Evolutionary conservation across 179 eudicot genomes (phyloP).

Genomic region (Drosera spatulata): DNA sequence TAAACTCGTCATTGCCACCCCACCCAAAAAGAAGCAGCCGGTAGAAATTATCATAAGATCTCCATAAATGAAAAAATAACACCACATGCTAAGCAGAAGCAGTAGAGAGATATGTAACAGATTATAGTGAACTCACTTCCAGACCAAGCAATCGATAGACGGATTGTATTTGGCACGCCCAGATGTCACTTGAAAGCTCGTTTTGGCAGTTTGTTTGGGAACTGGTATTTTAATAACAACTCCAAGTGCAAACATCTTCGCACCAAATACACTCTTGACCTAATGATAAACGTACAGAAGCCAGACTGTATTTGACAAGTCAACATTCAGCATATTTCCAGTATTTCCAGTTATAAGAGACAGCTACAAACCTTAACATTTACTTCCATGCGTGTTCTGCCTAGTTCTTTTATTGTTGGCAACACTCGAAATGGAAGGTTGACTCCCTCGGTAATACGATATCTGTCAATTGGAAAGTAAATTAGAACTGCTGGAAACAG

Average conservation of each 20-base stretch:
- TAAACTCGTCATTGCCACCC: no score
- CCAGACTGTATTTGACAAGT: background rate
- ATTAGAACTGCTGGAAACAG: background rate
- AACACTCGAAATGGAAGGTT: slow-evolving; percentile 97
- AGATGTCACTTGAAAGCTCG: slow-evolving; percentile 96
- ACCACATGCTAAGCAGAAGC: no score
- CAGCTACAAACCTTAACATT: slow-evolving; percentile 76
- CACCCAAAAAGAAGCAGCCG: no score
- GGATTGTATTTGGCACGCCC: slow-evolving; percentile 95
- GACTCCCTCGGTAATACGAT: slow-evolving; percentile 98
- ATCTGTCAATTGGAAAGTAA: slow-evolving; percentile 30
- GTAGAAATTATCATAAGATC: no score
- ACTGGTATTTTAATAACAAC: slow-evolving; percentile 94
- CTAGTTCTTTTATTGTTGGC: slow-evolving; percentile 98
- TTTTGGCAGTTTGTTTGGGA: slow-evolving; percentile 97
- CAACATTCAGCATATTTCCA: background rate
- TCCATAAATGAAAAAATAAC: no score
- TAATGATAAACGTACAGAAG: slow-evolving; percentile 19
- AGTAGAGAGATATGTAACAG: background rate
- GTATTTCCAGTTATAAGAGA: background rate
- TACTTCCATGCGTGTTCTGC: slow-evolving; percentile 99
- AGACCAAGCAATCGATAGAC: slow-evolving; percentile 84
- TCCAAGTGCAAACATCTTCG: slow-evolving; percentile 99
- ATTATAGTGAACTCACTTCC: slow-evolving; percentile 73
- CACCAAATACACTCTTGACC: slow-evolving; percentile 98